A percentile compares a stretch with the other conserved stretches of the same genome.
Evolutionary conservation across 2,329 filamentous ascomycete species (phyloP).

Genomic region (Erysiphe pulchra): DNA sequence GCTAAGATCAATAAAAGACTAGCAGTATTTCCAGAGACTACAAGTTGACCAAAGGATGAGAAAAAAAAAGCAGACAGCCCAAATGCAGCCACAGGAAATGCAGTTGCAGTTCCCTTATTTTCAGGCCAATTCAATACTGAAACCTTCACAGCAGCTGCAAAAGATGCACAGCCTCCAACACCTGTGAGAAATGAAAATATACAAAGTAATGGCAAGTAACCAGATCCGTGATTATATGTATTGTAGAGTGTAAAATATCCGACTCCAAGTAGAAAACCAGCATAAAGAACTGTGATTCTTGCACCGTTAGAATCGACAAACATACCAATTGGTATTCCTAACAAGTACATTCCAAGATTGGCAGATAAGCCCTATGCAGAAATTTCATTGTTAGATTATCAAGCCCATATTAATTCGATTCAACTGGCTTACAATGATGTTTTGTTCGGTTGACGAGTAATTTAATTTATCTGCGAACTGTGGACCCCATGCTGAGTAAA

Average conservation of each 20-base stretch:
- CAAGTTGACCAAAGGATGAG: conserved; percentile 47
- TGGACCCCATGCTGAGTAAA: too few species aligned
- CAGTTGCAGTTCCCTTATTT: conserved; percentile 78
- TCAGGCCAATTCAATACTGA: conserved; percentile 80
- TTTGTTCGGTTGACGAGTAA: conserved; percentile 77
- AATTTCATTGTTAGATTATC: background rate
- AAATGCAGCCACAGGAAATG: conserved; percentile 78
- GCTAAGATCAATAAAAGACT: conserved; percentile 60
- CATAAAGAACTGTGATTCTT: conserved; percentile 49
- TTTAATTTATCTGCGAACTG: conserved; percentile 39
- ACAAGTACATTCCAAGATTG: conserved; percentile 84
- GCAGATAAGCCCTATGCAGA: conserved; percentile 33
- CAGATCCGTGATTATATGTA: conserved; percentile 46
- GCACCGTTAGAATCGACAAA: conserved; percentile 67
- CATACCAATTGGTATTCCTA: conserved; percentile 71
- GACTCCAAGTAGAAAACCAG: conserved; percentile 41
- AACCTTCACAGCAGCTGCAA: conserved; percentile 62
- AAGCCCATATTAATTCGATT: background rate
- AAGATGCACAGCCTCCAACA: conserved; percentile 74
- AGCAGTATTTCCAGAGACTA: conserved; percentile 64
- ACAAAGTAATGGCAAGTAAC: conserved; percentile 37
- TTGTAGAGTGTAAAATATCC: conserved; percentile 71
- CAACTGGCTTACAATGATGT: conserved; percentile 44
- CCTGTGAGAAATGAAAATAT: conserved; percentile 72
- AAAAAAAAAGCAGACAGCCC: conserved; percentile 94